Percentiles rank a stretch among this genome's conserved stretches.
Conservation (phyloP, 305 asterid species). For the Lippia alba region DNA sequence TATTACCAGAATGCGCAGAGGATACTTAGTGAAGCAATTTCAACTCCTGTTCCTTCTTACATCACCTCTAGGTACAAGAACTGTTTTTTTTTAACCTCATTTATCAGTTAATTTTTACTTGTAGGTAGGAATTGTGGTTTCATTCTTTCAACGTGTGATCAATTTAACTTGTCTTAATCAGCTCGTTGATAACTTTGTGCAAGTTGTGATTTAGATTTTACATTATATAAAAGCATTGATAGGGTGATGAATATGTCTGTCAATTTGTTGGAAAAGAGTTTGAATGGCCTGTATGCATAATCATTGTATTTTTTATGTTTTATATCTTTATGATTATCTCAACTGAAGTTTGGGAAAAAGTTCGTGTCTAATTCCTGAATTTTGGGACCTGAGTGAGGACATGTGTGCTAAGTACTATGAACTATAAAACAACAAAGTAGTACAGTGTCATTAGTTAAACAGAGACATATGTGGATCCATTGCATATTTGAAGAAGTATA, state of each 20-base stretch:
- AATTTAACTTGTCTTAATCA: constrained; percentile 22
- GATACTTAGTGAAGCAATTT: constrained; percentile 73
- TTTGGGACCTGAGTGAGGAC: constrained; percentile 24
- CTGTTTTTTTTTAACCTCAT: neutral
- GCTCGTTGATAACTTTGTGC: constrained; percentile 10
- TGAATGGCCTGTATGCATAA: constrained; percentile 1
- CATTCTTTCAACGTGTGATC: constrained; percentile 24
- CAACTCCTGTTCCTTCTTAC: constrained; percentile 92
- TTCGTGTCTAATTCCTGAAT: neutral
- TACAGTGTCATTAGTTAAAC: neutral
- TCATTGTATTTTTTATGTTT: constrained; percentile 14
- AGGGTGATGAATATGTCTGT: constrained; percentile 2
- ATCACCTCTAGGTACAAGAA: constrained; percentile 69
- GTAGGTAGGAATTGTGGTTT: constrained; percentile 2
- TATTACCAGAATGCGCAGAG: constrained; percentile 72
- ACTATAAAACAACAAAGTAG: neutral
- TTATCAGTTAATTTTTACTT: neutral
- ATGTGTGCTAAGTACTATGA: neutral
- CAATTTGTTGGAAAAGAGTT: constrained; percentile 13
- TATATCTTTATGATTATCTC: constrained; percentile 12
- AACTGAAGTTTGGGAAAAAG: neutral
- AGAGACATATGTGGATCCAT: neutral
- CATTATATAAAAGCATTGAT: neutral
- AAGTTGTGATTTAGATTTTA: neutral
- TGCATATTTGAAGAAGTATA: neutral